Evolutionary conservation across 768 basidiomycete species (phyloP).

Genomic region (Naematelia aurantialba): DNA sequence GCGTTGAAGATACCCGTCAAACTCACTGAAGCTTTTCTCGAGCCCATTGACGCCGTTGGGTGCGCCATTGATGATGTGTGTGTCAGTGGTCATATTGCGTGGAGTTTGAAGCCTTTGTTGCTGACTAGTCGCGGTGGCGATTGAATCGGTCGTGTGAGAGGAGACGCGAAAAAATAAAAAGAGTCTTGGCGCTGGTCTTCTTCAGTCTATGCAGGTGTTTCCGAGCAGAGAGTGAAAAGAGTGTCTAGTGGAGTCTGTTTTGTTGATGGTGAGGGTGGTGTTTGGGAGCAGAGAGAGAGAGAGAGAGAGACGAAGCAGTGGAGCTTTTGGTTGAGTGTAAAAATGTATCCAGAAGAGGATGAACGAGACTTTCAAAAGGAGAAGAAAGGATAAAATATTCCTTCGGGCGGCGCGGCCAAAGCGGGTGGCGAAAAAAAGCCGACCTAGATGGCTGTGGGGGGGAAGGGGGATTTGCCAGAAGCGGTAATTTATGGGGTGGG

Average conservation of each 20-base stretch:
- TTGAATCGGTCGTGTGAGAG: conserved; percentile 4
- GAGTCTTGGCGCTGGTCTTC: neutral
- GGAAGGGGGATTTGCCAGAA: neutral
- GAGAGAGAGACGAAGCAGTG: conserved; percentile 9
- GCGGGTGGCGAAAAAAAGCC: neutral
- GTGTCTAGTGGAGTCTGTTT: neutral
- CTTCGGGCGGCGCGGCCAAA: neutral
- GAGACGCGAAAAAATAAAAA: conserved; percentile 5
- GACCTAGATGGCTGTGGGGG: too few relatives aligned
- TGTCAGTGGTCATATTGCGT: conserved; percentile 26
- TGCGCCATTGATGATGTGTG: conserved; percentile 26
- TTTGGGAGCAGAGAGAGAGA: conserved; percentile 7
- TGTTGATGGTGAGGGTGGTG: conserved; percentile 5
- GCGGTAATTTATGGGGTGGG: neutral
- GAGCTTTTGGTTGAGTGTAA: conserved; percentile 6
- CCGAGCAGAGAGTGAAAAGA: neutral
- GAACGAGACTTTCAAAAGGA: neutral
- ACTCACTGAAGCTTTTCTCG: conserved; percentile 49
- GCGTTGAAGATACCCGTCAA: neutral
- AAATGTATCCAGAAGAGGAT: neutral
- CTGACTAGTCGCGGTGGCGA: conserved; percentile 6
- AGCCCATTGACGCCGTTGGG: conserved; percentile 33
- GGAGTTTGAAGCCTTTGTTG: conserved; percentile 5
- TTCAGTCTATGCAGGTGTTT: neutral
- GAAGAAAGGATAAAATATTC: neutral